Evolutionary conservation across 306 rosid species (phyloP), one percentile per base, ranked within the genome.

Genomic region (Lathyrus sativus): DNA sequence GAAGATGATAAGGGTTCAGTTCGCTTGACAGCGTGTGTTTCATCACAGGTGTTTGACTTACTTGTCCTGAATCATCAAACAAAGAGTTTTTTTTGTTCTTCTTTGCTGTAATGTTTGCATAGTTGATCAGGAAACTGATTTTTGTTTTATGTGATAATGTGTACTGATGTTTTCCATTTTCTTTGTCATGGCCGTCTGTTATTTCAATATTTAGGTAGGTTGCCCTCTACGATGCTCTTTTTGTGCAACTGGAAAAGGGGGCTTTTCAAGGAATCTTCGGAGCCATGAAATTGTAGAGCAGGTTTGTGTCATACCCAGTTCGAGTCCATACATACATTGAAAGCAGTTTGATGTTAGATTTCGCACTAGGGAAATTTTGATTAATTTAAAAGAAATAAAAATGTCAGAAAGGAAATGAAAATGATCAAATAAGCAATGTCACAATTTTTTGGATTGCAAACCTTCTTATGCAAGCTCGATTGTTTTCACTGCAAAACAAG

Each of bases 191-290:
- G 22, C 14, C 44, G 42, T 64, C 15, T 75, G 62, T n/a, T 73
- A 17, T 61, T 74, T 81, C 67, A 68, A 22, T 70, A 56, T 77
- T 61, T 74, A 93, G 97, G 97, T 93, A 11, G 98, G 98, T 73
- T 90, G 98, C 66, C 95, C 98, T 11, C 63, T 93, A 61, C 91
- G 91, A 33, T 93, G 98, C 83, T 84, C 98, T 29, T 93, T 93
- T 78, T 93, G 98, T 82, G 98, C 98, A 76, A 93, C 98, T 4
- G 98, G 98, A 33, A 90, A 93, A 76, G 98, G 98, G 14, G 98
- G 98, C 0, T 93, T 90, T 79, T 84, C 98, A 41, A 90, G 98
- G 79, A 93, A 93, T 69, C 98, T 93, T 72, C 68, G 50, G 59
- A 79, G 82, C 19, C 96, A 93, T 79, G 98, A 93, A 82, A 93